phyloP scores from a whole-genome alignment of 1,284 basidiomycete genomes.

The Rhodotorula sp. region DNA sequence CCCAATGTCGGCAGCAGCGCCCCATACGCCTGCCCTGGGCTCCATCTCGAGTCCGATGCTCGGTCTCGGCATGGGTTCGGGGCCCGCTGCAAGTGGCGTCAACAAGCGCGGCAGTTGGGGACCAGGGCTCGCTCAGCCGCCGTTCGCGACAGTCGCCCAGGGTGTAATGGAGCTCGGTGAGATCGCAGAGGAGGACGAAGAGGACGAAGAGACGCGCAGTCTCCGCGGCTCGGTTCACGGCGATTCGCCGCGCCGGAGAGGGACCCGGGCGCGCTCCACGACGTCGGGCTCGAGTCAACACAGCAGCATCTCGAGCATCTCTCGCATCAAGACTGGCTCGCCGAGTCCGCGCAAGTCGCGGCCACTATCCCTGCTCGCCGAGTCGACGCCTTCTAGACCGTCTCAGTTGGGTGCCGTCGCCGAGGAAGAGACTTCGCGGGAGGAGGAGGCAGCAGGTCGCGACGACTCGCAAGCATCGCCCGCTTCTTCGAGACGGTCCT shows the following conservation, averaged over 20 bases:
- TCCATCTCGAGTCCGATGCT: slow-evolving; percentile 28
- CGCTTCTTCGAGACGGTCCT: slow-evolving; percentile 9
- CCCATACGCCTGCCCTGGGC: slow-evolving; percentile 8
- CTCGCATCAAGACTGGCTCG: slow-evolving; percentile 2
- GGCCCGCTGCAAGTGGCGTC: neutral
- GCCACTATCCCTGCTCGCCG: slow-evolving; percentile 12
- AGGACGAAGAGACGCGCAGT: slow-evolving; percentile 26
- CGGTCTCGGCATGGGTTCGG: slow-evolving; percentile 27
- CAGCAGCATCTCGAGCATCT: slow-evolving; percentile 4
- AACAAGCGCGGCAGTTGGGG: slow-evolving; percentile 37
- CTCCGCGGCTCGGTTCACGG: neutral
- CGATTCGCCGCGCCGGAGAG: neutral
- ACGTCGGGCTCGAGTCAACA: slow-evolving; percentile 20
- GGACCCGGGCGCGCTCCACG: neutral
- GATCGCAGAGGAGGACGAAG: slow-evolving; percentile 40
- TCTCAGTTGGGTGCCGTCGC: neutral
- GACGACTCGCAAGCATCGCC: neutral
- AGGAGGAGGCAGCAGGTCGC: no score
- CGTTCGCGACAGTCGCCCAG: slow-evolving; percentile 17
- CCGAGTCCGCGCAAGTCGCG: slow-evolving; percentile 24
- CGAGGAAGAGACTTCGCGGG: neutral
- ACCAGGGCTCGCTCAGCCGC: slow-evolving; percentile 6
- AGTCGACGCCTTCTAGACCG: neutral
- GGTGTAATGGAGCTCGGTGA: slow-evolving; percentile 38
- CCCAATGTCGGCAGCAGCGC: neutral